A percentile compares a stretch with the other conserved stretches of the same genome.
Conservation (phyloP, 1,284 basidiomycete genomes). For the Ganoderma multipileum region DNA sequence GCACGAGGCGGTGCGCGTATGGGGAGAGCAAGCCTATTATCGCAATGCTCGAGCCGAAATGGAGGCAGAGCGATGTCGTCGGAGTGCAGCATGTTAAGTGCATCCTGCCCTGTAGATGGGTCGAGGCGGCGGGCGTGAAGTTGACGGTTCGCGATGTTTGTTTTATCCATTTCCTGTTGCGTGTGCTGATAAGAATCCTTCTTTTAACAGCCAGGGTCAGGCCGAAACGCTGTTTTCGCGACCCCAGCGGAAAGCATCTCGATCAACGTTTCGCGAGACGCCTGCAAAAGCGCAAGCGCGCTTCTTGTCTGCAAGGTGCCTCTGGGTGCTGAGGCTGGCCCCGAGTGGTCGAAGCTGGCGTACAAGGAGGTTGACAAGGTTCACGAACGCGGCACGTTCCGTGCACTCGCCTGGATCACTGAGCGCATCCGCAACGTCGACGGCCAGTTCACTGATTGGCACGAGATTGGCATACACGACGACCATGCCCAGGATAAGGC, state of each 20-base stretch:
- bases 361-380: constrained; percentile 89
- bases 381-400: constrained; percentile 84
- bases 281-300: constrained; percentile 78
- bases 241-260: constrained; percentile 64
- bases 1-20: constrained; percentile 80
- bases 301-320: constrained; percentile 79
- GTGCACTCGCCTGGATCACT: constrained; percentile 84
- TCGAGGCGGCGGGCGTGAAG: constrained; percentile 48
- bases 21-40: constrained; percentile 81
- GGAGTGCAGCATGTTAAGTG: constrained; percentile 59
- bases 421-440: constrained; percentile 83
- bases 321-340: constrained; percentile 68
- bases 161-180: neutral
- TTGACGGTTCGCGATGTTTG: constrained; percentile 54
- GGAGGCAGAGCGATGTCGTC: constrained; percentile 72
- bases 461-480: constrained; percentile 48
- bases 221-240: constrained; percentile 68
- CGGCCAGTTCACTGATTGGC: constrained; percentile 68
- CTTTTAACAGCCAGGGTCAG: constrained; percentile 54
- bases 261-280: constrained; percentile 60
- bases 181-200: neutral
- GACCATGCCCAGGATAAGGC: constrained; percentile 44
- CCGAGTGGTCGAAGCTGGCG: constrained; percentile 76
- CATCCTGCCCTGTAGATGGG: constrained; percentile 73
- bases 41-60: constrained; percentile 72